Conservation (phyloP, 805 yeast genomes). For the Jamesozyma lodderae region DNA sequence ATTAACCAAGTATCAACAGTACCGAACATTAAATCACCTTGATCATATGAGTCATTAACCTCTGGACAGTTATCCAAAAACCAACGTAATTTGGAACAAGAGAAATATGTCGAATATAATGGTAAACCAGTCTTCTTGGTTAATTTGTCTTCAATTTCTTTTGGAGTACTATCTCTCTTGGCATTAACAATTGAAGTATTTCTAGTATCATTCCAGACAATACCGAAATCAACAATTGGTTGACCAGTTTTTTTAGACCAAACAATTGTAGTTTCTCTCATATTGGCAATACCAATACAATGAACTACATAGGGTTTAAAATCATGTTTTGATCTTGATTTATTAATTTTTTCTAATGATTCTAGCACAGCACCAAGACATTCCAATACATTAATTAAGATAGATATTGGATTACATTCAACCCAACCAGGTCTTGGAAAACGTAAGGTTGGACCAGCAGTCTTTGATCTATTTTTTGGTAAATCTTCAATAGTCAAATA, state of each 20-base stretch:
- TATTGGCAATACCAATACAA: conserved; percentile 84
- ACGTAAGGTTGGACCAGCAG: conserved; percentile 55
- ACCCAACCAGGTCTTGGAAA: conserved; percentile 89
- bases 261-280: conserved; percentile 88
- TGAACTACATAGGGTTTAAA: conserved; percentile 51
- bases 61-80: conserved; percentile 66
- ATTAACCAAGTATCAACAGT: conserved; percentile 93
- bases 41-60: conserved; percentile 59
- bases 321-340: conserved; percentile 35
- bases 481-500: conserved; percentile 55
- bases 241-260: conserved; percentile 80
- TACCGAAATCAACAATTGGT: conserved; percentile 73
- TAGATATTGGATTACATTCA: conserved; percentile 81
- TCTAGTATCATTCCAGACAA: conserved; percentile 94
- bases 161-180: conserved; percentile 44
- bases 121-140: conserved; percentile 74
- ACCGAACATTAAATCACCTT: conserved; percentile 80
- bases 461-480: conserved; percentile 21
- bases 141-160: conserved; percentile 47
- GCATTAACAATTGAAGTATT: conserved; percentile 63
- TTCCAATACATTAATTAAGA: conserved; percentile 61
- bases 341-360: conserved; percentile 48
- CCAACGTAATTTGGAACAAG: conserved; percentile 88
- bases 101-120: conserved; percentile 72
- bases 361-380: conserved; percentile 64